A percentile compares a stretch with the other conserved stretches of the same genome.
Evolutionary conservation across 108 stramenopile genomes (phyloP).

Genomic region (Pelagomonas calceolata): DNA sequence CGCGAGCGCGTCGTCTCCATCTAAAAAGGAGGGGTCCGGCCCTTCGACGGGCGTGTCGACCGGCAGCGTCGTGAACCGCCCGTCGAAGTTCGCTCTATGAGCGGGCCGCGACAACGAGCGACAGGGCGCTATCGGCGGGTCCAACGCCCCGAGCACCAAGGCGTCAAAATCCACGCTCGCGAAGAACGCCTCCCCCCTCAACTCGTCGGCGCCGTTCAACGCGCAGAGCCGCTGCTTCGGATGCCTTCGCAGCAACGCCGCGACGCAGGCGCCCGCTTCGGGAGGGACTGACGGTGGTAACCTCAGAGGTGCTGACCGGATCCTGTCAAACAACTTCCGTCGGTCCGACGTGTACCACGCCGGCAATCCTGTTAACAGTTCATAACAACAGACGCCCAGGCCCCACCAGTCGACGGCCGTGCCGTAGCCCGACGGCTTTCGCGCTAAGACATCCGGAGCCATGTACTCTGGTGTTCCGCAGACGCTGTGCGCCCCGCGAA

Average conservation of each 20-base stretch:
- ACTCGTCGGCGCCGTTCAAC: slow-evolving; percentile 6
- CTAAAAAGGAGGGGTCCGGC: too few species aligned
- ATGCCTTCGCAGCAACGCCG: slow-evolving; percentile 5
- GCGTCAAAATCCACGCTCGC: slow-evolving; percentile 18
- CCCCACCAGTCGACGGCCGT: slow-evolving; percentile 44
- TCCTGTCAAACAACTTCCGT: slow-evolving; percentile 21
- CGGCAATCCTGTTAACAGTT: slow-evolving; percentile 30
- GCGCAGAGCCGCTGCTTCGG: slow-evolving; percentile 7
- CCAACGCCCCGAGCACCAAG: slow-evolving; percentile 3
- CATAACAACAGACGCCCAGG: slow-evolving; percentile 26
- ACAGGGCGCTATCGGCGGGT: slow-evolving; percentile 6
- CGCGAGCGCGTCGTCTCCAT: too few species aligned
- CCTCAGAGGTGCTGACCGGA: slow-evolving; percentile 16
- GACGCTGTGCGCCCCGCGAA: slow-evolving; percentile 27
- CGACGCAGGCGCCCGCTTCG: slow-evolving; percentile 1
- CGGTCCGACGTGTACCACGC: slow-evolving; percentile 45
- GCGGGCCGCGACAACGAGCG: background rate
- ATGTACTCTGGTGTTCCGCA: slow-evolving; percentile 57
- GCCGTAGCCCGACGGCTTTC: slow-evolving; percentile 32
- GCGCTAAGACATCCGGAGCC: slow-evolving; percentile 50
- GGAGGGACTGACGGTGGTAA: slow-evolving; percentile 8
- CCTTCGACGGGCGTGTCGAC: too few species aligned
- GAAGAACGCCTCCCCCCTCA: slow-evolving; percentile 32
- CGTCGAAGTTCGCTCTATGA: slow-evolving; percentile 10
- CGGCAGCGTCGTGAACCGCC: slow-evolving; percentile 8